These are phyloP conservation scores for Rehmannia glutinosa DNA, from an alignment of 257 asterid genomes.

Conservation along the genomic window DNA sequence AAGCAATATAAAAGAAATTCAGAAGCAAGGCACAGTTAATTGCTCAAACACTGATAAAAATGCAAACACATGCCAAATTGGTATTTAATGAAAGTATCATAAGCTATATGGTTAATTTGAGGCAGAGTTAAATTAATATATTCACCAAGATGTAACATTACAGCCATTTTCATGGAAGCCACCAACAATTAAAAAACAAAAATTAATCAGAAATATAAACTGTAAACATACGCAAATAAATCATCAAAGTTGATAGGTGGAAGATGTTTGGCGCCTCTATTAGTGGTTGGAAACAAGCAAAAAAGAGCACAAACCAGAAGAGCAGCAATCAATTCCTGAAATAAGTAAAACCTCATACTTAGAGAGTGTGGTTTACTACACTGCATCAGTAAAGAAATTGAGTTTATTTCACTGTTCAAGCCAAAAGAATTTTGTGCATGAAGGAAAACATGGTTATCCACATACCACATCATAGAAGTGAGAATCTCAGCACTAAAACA, in stretches of 20 bases:
- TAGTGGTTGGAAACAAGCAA: slow-evolving; percentile 69
- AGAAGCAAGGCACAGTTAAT: neutral
- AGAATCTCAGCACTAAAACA: neutral
- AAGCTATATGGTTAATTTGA: neutral
- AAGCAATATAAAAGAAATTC: neutral
- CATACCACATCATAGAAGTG: neutral
- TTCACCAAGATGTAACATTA: neutral
- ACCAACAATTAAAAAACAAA: neutral
- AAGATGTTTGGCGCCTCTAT: slow-evolving; percentile 71
- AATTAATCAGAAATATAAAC: neutral
- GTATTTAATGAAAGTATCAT: neutral
- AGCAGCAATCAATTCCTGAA: slow-evolving; percentile 89
- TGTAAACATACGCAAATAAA: slow-evolving; percentile 73
- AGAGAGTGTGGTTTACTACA: neutral
- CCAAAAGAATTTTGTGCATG: neutral
- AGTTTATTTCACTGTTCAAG: slow-evolving; percentile 10
- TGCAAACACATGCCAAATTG: neutral
- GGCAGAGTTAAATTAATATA: neutral
- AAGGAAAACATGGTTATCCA: neutral
- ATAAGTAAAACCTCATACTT: slow-evolving; percentile 9
- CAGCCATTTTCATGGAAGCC: neutral
- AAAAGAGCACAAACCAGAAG: slow-evolving; percentile 81
- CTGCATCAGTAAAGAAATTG: neutral
- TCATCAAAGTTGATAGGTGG: slow-evolving; percentile 71
- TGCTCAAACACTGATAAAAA: neutral